phyloP scores from a whole-genome alignment of 1,284 basidiomycete species.

The Acaromyces ingoldii region DNA sequence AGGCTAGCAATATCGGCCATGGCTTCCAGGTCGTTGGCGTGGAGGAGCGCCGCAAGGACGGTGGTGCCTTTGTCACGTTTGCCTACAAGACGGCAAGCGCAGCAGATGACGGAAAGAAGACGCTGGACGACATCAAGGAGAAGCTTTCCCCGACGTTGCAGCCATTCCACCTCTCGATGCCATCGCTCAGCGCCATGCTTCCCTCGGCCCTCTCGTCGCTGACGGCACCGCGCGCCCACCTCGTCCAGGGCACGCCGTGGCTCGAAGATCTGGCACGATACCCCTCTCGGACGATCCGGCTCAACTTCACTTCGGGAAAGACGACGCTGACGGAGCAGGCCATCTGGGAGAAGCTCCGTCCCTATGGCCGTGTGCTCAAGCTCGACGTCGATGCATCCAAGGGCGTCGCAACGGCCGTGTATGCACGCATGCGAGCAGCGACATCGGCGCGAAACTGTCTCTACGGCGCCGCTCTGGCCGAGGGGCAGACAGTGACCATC shows the following conservation, averaged over 20 bases:
- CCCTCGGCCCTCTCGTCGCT: conserved; percentile 22
- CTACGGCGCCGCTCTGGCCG: conserved; percentile 62
- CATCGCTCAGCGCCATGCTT: conserved; percentile 21
- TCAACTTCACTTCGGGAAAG: conserved; percentile 36
- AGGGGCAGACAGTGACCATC: conserved; percentile 62
- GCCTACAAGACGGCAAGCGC: conserved; percentile 9
- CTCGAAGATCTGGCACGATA: conserved; percentile 42
- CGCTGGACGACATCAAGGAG: conserved; percentile 31
- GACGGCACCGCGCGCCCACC: conserved; percentile 28
- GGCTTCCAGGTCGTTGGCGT: conserved; percentile 40
- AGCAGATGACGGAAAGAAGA: conserved; percentile 22
- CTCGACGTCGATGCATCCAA: conserved; percentile 54
- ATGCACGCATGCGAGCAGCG: conserved; percentile 60
- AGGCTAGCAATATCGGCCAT: conserved; percentile 29
- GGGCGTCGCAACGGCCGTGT: conserved; percentile 26
- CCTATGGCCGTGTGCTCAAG: conserved; percentile 73
- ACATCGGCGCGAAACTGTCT: conserved; percentile 78
- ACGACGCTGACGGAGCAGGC: conserved; percentile 28
- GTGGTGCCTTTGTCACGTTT: conserved; percentile 28
- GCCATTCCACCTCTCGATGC: conserved; percentile 10
- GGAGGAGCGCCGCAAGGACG: conserved; percentile 34
- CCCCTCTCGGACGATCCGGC: conserved; percentile 26
- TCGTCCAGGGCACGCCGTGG: conserved; percentile 41
- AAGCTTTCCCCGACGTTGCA: conserved; percentile 26
- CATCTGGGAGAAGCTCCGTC: conserved; percentile 57